Conservation (phyloP, 768 basidiomycete species). For the Rhodotorula graminis region DNA sequence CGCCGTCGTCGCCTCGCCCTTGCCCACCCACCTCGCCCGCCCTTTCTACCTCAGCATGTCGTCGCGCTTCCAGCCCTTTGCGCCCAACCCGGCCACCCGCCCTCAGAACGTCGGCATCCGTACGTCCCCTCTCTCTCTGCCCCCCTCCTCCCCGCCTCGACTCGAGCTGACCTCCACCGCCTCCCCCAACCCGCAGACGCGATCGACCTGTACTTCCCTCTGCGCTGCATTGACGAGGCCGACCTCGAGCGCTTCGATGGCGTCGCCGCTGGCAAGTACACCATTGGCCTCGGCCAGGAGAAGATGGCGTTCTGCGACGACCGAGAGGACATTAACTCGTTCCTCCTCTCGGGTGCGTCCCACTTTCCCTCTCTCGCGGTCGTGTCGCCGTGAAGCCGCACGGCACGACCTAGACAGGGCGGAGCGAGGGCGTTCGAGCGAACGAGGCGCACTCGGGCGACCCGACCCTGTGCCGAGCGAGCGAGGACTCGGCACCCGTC, state of each 20-base stretch:
- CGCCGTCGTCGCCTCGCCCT: too few species aligned
- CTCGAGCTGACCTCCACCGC: background rate
- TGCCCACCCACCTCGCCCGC: background rate
- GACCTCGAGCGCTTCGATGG: slow-evolving; percentile 92
- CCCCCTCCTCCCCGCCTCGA: background rate
- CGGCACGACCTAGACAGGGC: too few species aligned
- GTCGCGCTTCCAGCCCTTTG: slow-evolving; percentile 18
- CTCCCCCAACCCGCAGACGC: slow-evolving; percentile 48
- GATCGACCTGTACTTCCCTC: slow-evolving; percentile 84
- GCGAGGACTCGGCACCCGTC: too few species aligned
- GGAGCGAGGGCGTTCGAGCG: too few species aligned
- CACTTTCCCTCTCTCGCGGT: background rate
- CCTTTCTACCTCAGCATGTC: background rate
- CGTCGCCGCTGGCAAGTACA: slow-evolving; percentile 93
- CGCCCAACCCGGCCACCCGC: slow-evolving; percentile 49
- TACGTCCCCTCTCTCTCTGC: slow-evolving; percentile 29
- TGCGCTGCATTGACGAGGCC: slow-evolving; percentile 87
- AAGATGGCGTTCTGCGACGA: slow-evolving; percentile 99
- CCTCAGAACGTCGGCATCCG: slow-evolving; percentile 93
- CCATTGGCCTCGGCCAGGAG: slow-evolving; percentile 94
- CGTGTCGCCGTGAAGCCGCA: too few species aligned
- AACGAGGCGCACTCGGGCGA: too few species aligned
- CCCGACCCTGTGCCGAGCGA: too few species aligned
- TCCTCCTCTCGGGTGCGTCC: slow-evolving; percentile 78
- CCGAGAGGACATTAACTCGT: slow-evolving; percentile 98